phyloP scores from a whole-genome alignment of 2,329 filamentous ascomycete species.

The Exophiala mesophila region DNA sequence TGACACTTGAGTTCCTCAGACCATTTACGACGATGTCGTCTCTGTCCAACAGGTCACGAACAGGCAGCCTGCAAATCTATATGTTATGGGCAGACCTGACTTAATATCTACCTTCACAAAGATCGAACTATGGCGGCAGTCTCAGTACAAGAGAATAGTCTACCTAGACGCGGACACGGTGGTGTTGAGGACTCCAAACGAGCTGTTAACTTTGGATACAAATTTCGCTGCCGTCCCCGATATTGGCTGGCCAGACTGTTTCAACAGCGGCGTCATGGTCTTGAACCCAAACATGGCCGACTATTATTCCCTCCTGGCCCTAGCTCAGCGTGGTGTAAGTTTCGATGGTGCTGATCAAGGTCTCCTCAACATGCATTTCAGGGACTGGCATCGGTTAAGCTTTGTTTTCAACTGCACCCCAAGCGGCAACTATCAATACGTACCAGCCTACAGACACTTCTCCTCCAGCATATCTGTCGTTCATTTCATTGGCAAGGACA shows the following conservation, averaged over 20 bases:
- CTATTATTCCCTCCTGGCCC: constrained; percentile 75
- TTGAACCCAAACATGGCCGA: constrained; percentile 80
- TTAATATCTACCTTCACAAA: constrained; percentile 94
- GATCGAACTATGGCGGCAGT: constrained; percentile 87
- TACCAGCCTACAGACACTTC: constrained; percentile 90
- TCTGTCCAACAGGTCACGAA: constrained; percentile 77
- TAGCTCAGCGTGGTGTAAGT: constrained; percentile 81
- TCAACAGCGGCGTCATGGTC: constrained; percentile 98
- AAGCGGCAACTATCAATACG: constrained; percentile 93
- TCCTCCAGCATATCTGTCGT: constrained; percentile 83
- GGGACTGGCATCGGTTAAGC: constrained; percentile 76
- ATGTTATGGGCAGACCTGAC: constrained; percentile 86
- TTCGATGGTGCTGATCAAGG: constrained; percentile 98
- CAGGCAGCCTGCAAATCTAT: constrained; percentile 71
- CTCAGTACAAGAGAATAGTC: constrained; percentile 84
- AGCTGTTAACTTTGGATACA: constrained; percentile 69
- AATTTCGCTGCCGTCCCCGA: constrained; percentile 75
- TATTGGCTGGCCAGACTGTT: constrained; percentile 95
- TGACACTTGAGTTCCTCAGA: constrained; percentile 45
- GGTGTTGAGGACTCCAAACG: constrained; percentile 83
- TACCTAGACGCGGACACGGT: constrained; percentile 94
- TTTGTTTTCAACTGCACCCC: constrained; percentile 98
- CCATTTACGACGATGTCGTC: constrained; percentile 82
- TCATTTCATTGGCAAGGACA: constrained; percentile 88
- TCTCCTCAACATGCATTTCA: constrained; percentile 90